These are phyloP conservation scores for Ophiostoma tasmaniense DNA, from an alignment of 2,329 filamentous ascomycete species.

Conservation along the genomic window DNA sequence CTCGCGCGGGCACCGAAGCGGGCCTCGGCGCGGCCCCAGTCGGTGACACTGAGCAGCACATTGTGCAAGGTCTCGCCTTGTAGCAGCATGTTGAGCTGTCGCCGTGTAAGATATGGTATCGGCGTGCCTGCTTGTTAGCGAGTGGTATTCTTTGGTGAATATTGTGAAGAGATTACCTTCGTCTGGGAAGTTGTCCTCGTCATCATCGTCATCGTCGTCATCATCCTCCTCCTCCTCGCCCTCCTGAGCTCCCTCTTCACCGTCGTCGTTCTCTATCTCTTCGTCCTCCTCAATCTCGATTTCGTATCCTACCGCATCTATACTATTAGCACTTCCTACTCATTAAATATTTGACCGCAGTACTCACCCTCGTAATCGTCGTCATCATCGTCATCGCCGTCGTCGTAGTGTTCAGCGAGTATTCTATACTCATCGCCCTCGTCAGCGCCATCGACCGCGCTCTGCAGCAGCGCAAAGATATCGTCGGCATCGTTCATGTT, in stretches of 20 bases:
- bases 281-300: conserved; percentile 16
- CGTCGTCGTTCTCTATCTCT: conserved; percentile 13
- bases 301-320: neutral
- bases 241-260: conserved; percentile 24
- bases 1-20: conserved; percentile 22
- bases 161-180: conserved; percentile 11
- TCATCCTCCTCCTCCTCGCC: conserved; percentile 23
- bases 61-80: conserved; percentile 22
- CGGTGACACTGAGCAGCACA: conserved; percentile 18
- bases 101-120: conserved; percentile 15
- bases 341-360: neutral
- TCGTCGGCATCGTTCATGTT: neutral
- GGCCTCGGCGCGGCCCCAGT: conserved; percentile 22
- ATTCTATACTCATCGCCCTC: conserved; percentile 5
- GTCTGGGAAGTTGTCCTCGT: conserved; percentile 19
- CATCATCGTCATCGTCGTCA: conserved; percentile 23
- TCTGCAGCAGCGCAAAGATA: neutral
- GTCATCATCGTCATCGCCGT: conserved; percentile 12
- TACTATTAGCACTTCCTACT: neutral
- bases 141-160: neutral
- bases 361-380: conserved; percentile 10
- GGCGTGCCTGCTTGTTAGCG: neutral
- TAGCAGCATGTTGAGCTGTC: conserved; percentile 23
- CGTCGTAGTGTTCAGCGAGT: neutral
- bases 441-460: neutral